phyloP scores from a whole-genome alignment of 2,329 filamentous ascomycete genomes.

The Neofusicoccum parvum region DNA sequence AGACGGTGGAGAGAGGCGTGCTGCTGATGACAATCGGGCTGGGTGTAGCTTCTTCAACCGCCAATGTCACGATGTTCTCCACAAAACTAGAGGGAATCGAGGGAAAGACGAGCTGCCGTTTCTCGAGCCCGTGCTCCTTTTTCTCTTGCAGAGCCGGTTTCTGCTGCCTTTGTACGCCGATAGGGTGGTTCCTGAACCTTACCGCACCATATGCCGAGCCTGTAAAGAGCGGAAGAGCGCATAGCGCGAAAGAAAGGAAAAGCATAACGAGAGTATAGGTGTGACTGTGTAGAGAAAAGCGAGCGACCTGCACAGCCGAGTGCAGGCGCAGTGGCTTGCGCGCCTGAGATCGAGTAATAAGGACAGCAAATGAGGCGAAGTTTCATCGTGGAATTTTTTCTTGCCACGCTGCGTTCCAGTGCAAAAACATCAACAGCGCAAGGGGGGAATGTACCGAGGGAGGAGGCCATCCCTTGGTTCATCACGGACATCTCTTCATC shows the following conservation, averaged over 20 bases:
- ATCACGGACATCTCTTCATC: not conserved
- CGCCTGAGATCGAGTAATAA: constrained; percentile 2
- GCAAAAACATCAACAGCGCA: constrained; percentile 12
- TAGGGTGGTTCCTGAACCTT: not conserved
- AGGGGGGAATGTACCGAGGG: constrained; percentile 5
- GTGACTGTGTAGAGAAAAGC: not conserved
- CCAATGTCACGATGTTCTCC: not conserved
- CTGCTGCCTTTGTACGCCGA: not conserved
- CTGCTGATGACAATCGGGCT: not conserved
- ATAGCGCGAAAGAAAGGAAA: constrained; percentile 9
- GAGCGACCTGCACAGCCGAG: constrained; percentile 10
- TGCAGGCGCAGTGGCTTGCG: not conserved
- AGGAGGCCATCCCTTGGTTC: not conserved
- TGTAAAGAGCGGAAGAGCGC: constrained; percentile 17
- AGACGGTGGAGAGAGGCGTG: not conserved
- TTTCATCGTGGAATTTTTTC: constrained; percentile 1
- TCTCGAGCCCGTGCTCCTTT: not conserved
- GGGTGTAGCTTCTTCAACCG: not conserved
- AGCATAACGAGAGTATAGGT: constrained; percentile 5
- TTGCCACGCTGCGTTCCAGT: constrained; percentile 1
- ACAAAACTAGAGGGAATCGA: not conserved
- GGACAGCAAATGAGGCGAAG: not conserved
- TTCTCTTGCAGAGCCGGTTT: not conserved
- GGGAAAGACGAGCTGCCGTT: constrained; percentile 1
- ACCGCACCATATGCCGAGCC: not conserved